phyloP scores from a whole-genome alignment of 495 filamentous ascomycete genomes.

The Daldinia vernicosa region DNA sequence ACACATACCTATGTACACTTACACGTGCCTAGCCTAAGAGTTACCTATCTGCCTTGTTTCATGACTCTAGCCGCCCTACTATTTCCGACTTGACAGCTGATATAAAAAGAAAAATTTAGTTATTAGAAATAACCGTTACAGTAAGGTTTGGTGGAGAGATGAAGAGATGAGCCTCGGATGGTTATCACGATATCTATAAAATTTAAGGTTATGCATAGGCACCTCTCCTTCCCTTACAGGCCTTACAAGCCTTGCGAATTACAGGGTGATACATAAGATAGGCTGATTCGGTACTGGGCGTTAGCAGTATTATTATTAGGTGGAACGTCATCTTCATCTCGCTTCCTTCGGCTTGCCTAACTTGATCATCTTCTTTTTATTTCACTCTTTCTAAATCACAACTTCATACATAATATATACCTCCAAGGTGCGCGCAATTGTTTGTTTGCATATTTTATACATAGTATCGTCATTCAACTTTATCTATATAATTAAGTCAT shows the following conservation, averaged over 20 bases:
- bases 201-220: constrained; percentile 16
- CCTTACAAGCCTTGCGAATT: not conserved
- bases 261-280: constrained; percentile 10
- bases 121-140: constrained; percentile 1
- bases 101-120: not conserved
- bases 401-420: not conserved
- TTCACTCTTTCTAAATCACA: not conserved
- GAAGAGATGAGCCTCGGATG: constrained; percentile 19
- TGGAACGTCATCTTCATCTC: constrained; percentile 27
- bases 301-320: constrained; percentile 11
- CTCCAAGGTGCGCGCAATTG: too few species aligned
- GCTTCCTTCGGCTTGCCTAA: not conserved
- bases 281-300: not conserved
- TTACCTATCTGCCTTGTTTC: not conserved
- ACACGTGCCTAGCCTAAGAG: not conserved
- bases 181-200: constrained; percentile 20
- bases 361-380: constrained; percentile 3
- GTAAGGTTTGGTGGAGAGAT: constrained; percentile 10
- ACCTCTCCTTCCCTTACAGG: constrained; percentile 14
- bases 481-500: constrained; percentile 5
- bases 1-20: not conserved
- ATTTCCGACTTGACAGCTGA: not conserved
- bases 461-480: not conserved
- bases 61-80: not conserved
- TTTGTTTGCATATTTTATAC: not conserved